Conservation (phyloP, 1,139 yeast genomes). For the Kodamaea arcana region DNA sequence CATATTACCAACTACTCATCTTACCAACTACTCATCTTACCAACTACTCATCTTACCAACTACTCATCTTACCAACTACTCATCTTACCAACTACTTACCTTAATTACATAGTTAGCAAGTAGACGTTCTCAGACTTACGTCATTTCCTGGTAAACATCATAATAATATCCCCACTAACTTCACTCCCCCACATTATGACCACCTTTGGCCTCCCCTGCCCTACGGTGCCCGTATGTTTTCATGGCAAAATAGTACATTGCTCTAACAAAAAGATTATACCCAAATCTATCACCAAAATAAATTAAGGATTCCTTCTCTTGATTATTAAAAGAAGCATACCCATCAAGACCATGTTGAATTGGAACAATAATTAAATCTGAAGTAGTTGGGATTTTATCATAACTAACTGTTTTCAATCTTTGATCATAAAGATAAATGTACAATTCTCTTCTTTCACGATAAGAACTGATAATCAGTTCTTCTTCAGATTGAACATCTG, state of each 20-base stretch:
- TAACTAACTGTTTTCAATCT: slow-evolving; percentile 1
- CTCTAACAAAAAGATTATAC: slow-evolving; percentile 4
- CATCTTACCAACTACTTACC: too few relatives aligned
- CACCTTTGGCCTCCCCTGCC: too few relatives aligned
- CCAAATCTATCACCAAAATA: neutral
- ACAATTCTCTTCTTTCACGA: slow-evolving; percentile 10
- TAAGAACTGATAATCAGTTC: slow-evolving; percentile 2
- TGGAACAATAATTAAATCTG: neutral
- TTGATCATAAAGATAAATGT: slow-evolving; percentile 18
- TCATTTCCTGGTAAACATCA: too few relatives aligned
- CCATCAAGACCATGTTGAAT: neutral
- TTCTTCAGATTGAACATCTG: neutral
- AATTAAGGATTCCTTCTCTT: neutral
- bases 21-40: too few relatives aligned
- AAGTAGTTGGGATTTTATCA: neutral
- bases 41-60: too few relatives aligned
- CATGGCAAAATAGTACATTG: slow-evolving; percentile 8
- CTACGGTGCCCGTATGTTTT: too few relatives aligned
- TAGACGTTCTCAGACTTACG: too few relatives aligned
- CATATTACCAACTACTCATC: too few relatives aligned
- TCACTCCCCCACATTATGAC: too few relatives aligned
- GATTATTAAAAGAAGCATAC: neutral
- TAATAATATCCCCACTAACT: too few relatives aligned
- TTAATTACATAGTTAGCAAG: too few relatives aligned
- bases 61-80: too few relatives aligned